These are phyloP conservation scores for Cladosporium sphaerospermum DNA, from an alignment of 2,329 filamentous ascomycete genomes.

Conservation along the genomic window DNA sequence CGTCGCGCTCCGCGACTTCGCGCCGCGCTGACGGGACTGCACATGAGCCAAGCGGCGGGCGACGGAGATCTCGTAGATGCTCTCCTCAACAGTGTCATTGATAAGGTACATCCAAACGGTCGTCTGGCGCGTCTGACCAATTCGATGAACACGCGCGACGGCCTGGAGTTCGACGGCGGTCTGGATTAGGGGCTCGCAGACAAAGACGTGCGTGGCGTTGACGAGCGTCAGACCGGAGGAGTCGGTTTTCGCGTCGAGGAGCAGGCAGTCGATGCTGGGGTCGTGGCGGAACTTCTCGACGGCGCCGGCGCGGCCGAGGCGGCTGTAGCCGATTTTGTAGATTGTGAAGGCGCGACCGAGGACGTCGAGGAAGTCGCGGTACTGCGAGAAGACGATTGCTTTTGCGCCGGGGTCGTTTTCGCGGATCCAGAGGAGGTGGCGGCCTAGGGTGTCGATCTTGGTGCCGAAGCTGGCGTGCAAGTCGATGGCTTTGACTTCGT, in stretches of 20 bases:
- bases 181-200: constrained; percentile 90
- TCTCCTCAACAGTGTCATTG: constrained; percentile 84
- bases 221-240: constrained; percentile 85
- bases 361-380: constrained; percentile 71
- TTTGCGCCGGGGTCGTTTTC: constrained; percentile 80
- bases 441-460: constrained; percentile 69
- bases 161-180: constrained; percentile 91
- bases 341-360: constrained; percentile 62
- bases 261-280: constrained; percentile 68
- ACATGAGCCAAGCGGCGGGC: constrained; percentile 73
- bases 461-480: constrained; percentile 68
- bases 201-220: constrained; percentile 87
- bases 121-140: constrained; percentile 80
- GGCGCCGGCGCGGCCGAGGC: constrained; percentile 62
- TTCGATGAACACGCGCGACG: constrained; percentile 89
- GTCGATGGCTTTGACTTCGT: constrained; percentile 76
- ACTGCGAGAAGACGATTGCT: constrained; percentile 91
- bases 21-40: constrained; percentile 28
- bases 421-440: constrained; percentile 81
- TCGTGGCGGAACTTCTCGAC: constrained; percentile 73
- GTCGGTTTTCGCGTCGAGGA: constrained; percentile 83
- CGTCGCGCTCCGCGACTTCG: constrained; percentile 7
- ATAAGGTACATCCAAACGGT: constrained; percentile 95
- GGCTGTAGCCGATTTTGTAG: constrained; percentile 67
- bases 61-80: constrained; percentile 83